Conservation (phyloP, 2,329 filamentous ascomycete genomes). For the Penicillium sp. region DNA sequence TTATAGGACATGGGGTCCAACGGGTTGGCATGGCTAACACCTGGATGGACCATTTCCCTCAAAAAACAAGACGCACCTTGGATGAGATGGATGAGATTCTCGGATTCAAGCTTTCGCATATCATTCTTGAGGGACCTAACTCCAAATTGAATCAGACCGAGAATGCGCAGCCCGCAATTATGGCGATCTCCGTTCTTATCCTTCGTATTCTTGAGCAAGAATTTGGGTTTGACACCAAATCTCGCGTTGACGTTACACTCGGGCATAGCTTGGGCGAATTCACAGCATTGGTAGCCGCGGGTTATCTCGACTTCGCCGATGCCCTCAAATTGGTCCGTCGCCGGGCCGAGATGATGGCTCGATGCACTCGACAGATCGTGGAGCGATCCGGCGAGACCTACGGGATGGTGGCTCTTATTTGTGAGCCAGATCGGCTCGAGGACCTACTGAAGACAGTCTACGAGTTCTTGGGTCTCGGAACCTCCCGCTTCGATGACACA, state of each 20-base stretch:
- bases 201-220: slow-evolving; percentile 82
- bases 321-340: slow-evolving; percentile 74
- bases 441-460: slow-evolving; percentile 71
- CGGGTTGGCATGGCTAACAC: slow-evolving; percentile 83
- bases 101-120: slow-evolving; percentile 70
- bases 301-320: slow-evolving; percentile 75
- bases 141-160: slow-evolving; percentile 75
- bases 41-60: slow-evolving; percentile 85
- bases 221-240: slow-evolving; percentile 71
- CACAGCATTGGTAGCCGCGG: slow-evolving; percentile 81
- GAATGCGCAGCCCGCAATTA: slow-evolving; percentile 92
- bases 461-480: slow-evolving; percentile 73
- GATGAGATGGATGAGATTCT: slow-evolving; percentile 83
- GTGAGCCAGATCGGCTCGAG: slow-evolving; percentile 74
- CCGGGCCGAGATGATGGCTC: slow-evolving; percentile 80
- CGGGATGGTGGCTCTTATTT: slow-evolving; percentile 92
- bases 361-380: slow-evolving; percentile 68
- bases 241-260: slow-evolving; percentile 77
- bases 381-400: slow-evolving; percentile 75
- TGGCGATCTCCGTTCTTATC: slow-evolving; percentile 91
- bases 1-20: slow-evolving; percentile 80
- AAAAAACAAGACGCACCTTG: slow-evolving; percentile 72
- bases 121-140: slow-evolving; percentile 80
- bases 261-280: slow-evolving; percentile 95
- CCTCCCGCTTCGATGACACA: slow-evolving; percentile 66